Conservation (phyloP, 495 filamentous ascomycete genomes). For the Sphaerosporella brunnea region DNA sequence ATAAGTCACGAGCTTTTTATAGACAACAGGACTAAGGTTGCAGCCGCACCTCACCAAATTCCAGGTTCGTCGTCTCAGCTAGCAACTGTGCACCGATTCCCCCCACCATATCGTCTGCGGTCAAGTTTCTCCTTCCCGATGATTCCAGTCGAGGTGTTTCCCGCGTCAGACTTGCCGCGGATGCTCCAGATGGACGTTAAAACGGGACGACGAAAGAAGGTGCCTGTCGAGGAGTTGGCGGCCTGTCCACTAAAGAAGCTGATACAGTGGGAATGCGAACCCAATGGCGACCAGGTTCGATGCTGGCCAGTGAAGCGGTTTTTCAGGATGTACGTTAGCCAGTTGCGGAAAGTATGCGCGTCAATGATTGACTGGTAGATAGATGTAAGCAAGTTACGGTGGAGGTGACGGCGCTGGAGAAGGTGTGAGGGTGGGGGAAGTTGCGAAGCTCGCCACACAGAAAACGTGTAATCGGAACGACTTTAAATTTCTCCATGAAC, state of each 20-base stretch:
- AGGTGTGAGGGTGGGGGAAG: no score
- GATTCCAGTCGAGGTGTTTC: conserved; percentile 13
- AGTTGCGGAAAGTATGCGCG: conserved; percentile 10
- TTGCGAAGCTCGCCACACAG: no score
- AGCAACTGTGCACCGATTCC: conserved; percentile 3
- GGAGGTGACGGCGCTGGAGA: conserved; percentile 24
- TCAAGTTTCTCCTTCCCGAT: not conserved
- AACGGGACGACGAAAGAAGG: conserved; percentile 13
- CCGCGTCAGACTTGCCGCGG: conserved; percentile 10
- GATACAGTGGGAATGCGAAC: conserved; percentile 19
- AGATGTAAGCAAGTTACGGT: conserved; percentile 18
- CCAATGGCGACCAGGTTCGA: conserved; percentile 10
- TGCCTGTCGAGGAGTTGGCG: conserved; percentile 7
- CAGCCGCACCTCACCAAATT: conserved; percentile 4
- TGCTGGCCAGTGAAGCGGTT: conserved; percentile 19
- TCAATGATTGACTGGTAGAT: conserved; percentile 5
- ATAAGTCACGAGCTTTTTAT: no score
- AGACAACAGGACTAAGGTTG: not conserved
- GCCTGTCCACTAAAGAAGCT: conserved; percentile 19
- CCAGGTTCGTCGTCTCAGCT: conserved; percentile 5
- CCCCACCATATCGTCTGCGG: conserved; percentile 2
- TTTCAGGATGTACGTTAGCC: conserved; percentile 19
- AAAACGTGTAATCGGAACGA: no score
- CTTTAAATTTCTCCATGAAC: no score
- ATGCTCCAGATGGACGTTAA: conserved; percentile 11